Base-by-base conservation (phyloP, 208 protist genomes). In the Trypanosomatidae sp. region DNA sequence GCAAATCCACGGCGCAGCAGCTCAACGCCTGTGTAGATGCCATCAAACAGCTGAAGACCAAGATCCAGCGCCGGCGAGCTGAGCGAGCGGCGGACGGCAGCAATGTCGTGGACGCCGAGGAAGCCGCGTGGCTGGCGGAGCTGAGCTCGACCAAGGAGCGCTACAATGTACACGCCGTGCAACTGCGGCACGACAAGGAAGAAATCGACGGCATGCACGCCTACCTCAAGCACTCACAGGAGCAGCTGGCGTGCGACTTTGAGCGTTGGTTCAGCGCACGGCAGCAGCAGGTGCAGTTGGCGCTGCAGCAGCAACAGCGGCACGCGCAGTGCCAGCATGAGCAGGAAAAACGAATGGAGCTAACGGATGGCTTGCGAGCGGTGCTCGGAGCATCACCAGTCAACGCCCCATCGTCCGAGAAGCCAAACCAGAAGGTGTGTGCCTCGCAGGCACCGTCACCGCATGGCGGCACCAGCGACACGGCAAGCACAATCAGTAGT, bases 191-290 rank as follows among this genome's bases (percentile, higher is more conserved):
- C 39, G 88, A 93, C 66, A 97, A 96, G 82, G 91, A 95, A 66
- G 82, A 85, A 6, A 93, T 95, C 62, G 93, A 97, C 49, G 82
- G 84, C 56, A 95, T 97, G 86, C 90, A 97, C 59, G 68, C 85
- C 5, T 95, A 93, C 68, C 83, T 97, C 81, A 94, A 93, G 77
- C 89, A 86, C 39, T 75, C 91, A 28, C 88, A 94, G 77, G 93
- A 94, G 50, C 84, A 95, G 71, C 74, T 97, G 10, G 88, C 87
- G 47, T 74, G 81, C 44, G 91, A 95, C 76, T 97, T 96, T 79
- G 91, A 97, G 71, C 81, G 87, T 49, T 97, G 93, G 93, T 85
- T 97, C 52, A 72, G 72, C 39, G 79, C 88, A 33, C 81, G 92
- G 36, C 82, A 93, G 78, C 76, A 89, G 39, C 91, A 96, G 66